phyloP scores from a whole-genome alignment of 768 basidiomycete species.

The Leucocoprinus sp. region DNA sequence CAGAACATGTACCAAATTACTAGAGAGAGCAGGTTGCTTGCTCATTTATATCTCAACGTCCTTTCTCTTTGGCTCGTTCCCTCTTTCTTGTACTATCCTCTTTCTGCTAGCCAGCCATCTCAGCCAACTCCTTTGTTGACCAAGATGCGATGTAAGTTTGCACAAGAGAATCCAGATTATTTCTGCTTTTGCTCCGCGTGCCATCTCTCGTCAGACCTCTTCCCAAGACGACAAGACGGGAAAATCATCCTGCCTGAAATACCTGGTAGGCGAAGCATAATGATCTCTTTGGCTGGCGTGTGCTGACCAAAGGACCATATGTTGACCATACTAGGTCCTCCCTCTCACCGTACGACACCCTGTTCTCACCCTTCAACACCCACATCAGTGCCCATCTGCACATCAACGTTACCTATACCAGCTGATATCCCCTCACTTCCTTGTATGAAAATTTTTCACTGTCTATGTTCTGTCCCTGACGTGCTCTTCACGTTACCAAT shows the following conservation, averaged over 20 bases:
- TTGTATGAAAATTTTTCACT: slow-evolving; percentile 5
- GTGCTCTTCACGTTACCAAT: background rate
- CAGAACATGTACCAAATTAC: slow-evolving; percentile 8
- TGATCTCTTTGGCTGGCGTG: background rate
- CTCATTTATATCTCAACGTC: slow-evolving; percentile 9
- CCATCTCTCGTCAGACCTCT: slow-evolving; percentile 11
- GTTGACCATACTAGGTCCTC: background rate
- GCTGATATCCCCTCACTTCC: slow-evolving; percentile 1
- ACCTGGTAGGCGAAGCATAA: slow-evolving; percentile 1
- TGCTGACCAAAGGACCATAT: background rate
- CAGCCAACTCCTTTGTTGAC: background rate
- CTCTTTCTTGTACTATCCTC: slow-evolving; percentile 1
- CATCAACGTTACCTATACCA: slow-evolving; percentile 4
- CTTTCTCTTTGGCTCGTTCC: background rate
- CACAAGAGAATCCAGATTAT: slow-evolving; percentile 9
- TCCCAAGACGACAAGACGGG: slow-evolving; percentile 11
- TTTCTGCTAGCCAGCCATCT: background rate
- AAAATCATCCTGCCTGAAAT: slow-evolving; percentile 8
- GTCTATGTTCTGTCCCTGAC: background rate
- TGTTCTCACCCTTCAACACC: background rate
- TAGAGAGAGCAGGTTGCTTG: slow-evolving; percentile 11
- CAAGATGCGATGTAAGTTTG: slow-evolving; percentile 7
- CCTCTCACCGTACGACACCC: background rate
- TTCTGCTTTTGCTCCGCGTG: slow-evolving; percentile 10
- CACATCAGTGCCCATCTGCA: background rate